Conservation (phyloP, 495 filamentous ascomycete species). For the Acidiella bohemica region DNA sequence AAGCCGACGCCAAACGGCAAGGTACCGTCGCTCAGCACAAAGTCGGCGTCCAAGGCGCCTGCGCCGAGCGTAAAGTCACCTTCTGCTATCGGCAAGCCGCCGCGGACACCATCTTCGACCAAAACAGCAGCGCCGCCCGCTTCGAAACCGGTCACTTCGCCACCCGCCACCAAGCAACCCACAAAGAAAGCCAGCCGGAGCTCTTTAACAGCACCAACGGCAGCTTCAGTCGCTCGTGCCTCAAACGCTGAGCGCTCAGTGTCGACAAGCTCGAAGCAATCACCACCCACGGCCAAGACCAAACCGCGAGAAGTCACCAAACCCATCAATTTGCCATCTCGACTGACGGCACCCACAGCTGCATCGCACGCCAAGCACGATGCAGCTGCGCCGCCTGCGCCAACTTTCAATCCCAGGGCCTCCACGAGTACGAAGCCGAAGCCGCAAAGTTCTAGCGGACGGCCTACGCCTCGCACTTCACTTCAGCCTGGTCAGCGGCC, state of each 20-base stretch:
- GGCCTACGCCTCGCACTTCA: slow-evolving; percentile 18
- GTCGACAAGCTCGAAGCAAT: slow-evolving; percentile 10
- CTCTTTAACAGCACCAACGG: slow-evolving; percentile 20
- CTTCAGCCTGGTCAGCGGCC: slow-evolving; percentile 23
- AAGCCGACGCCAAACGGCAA: slow-evolving; percentile 4
- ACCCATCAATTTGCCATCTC: slow-evolving; percentile 27
- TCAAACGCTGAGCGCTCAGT: slow-evolving; percentile 1
- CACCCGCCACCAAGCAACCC: slow-evolving; percentile 4
- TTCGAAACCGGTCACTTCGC: not conserved
- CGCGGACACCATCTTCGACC: slow-evolving; percentile 3
- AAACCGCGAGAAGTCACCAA: slow-evolving; percentile 29
- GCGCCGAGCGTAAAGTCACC: slow-evolving; percentile 8
- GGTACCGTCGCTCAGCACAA: slow-evolving; percentile 8
- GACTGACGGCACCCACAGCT: slow-evolving; percentile 30
- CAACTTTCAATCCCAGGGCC: slow-evolving; percentile 13
- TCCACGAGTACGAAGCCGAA: slow-evolving; percentile 20
- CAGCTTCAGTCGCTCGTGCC: slow-evolving; percentile 19
- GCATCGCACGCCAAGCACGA: slow-evolving; percentile 29
- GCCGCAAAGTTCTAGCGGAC: slow-evolving; percentile 6
- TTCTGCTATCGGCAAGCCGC: slow-evolving; percentile 4
- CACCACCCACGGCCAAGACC: slow-evolving; percentile 16
- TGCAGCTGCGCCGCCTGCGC: slow-evolving; percentile 1
- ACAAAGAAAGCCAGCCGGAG: slow-evolving; percentile 18
- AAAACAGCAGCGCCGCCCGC: slow-evolving; percentile 2
- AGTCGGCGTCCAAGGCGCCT: slow-evolving; percentile 5